Base-by-base conservation (phyloP, 179 eudicot species). In the Corrigiola litoralis region DNA sequence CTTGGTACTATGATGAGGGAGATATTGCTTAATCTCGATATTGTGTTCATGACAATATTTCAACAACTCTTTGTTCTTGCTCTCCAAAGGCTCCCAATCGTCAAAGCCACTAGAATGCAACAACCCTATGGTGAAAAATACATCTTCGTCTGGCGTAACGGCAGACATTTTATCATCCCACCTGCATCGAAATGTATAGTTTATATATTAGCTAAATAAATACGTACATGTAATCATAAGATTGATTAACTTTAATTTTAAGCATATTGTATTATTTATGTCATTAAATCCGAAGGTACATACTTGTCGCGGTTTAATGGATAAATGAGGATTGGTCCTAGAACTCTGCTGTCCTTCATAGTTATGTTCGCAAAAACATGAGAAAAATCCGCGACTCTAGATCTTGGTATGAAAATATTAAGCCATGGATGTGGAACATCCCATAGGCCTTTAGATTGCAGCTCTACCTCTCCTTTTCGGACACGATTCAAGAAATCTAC, bases 401-500 rank as follows among this genome's bases (percentile, higher is more conserved):
- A 89, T 75, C 50, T 79, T 4, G 98, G 99, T 6, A 90, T 80
- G 61, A 94, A 90, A 8, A 94, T 72, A 60, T 87, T 94, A 20
- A 92, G 81, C 98, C 97, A 90, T 63, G 98, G 98, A 66, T 90
- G 98, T 49, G 96, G 90, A 72, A 81, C 88, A 27, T 87, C 96
- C 89, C 87, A 81, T n/a, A 79, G 50, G 3, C 88, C 89, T 76
- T 83, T 70, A 1, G 88, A 62, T 48, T 84, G 70, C 13, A 86
- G 88, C 67, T 81, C 72, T 20, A 81, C 36, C 69, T 87, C 94
- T 46, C 82, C 90, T 37, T 58, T 77, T 63, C 94, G 61, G 1
- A 88, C 97, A 33, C 97, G 74, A 49, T 82, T 80, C 4, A 90
- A 74, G 63, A 94, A 94, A 29, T 83, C 90, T 1, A 83, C 68